phyloP scores from a whole-genome alignment of 306 rosid genomes.

The Lagenaria siceraria region DNA sequence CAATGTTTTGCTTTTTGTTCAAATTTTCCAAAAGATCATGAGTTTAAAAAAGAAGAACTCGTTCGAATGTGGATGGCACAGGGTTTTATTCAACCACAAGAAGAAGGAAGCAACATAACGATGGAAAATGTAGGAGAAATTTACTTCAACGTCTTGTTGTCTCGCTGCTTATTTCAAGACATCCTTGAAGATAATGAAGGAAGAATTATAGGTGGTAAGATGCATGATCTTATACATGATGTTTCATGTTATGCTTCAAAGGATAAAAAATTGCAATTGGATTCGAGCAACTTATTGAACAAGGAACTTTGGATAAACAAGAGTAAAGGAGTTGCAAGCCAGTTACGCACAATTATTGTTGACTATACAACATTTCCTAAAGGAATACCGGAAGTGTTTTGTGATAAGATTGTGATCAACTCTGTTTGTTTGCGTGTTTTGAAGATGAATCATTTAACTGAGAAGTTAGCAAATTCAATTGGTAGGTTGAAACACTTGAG shows the following conservation, averaged over 20 bases:
- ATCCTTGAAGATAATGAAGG: rapidly evolving
- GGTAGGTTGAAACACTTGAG: not conserved
- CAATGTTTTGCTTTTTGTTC: constrained; percentile 16
- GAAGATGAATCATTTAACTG: too few species aligned
- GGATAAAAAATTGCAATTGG: not conserved
- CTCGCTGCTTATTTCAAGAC: not conserved
- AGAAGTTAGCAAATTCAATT: too few species aligned
- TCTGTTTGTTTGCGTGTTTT: not conserved
- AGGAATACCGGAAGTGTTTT: not conserved
- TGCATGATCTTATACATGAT: constrained; percentile 16
- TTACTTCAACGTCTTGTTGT: not conserved
- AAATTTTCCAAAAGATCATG: not conserved
- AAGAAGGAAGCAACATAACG: not conserved
- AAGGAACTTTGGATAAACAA: too few species aligned
- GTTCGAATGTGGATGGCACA: constrained; percentile 13
- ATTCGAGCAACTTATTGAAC: not conserved
- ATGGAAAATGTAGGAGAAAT: not conserved
- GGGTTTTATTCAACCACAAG: not conserved
- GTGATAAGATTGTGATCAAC: not conserved
- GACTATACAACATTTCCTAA: rapidly evolving
- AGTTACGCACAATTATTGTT: not conserved
- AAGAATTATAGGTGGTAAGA: not conserved
- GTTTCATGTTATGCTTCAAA: not conserved
- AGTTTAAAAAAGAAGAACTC: not conserved
- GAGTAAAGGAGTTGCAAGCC: too few species aligned